Conservation (phyloP, 495 filamentous ascomycete species). For the Lasiosphaeria miniovina region DNA sequence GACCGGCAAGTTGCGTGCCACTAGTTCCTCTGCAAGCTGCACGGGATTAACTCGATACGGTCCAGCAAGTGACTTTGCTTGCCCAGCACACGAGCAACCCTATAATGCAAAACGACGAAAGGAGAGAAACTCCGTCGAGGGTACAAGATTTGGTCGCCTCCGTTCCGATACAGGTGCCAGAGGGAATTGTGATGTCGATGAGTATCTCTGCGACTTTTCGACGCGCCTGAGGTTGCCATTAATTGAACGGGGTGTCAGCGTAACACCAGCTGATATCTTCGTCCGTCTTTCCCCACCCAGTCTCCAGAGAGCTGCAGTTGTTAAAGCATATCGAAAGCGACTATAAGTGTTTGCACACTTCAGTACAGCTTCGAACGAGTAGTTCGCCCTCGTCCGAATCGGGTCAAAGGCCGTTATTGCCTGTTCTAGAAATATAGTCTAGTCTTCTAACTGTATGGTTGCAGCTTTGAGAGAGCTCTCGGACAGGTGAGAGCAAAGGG, state of each 20-base stretch:
- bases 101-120: neutral
- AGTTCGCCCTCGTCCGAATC: too few species aligned
- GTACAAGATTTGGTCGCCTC: neutral
- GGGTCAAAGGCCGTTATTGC: too few species aligned
- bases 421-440: too few species aligned
- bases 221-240: slow-evolving; percentile 5
- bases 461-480: too few species aligned
- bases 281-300: slow-evolving; percentile 10
- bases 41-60: slow-evolving; percentile 16
- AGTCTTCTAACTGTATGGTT: too few species aligned
- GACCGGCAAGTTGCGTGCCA: slow-evolving; percentile 15
- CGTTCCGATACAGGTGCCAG: too few species aligned
- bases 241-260: neutral
- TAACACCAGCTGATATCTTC: neutral
- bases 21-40: slow-evolving; percentile 29
- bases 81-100: too few species aligned
- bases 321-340: neutral
- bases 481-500: too few species aligned
- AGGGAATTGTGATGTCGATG: too few species aligned
- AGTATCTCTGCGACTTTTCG: neutral
- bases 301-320: slow-evolving; percentile 4
- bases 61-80: too few species aligned
- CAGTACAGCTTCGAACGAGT: too few species aligned
- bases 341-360: neutral
- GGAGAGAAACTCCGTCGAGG: slow-evolving; percentile 2